A percentile compares a stretch with the other conserved stretches of the same genome.
Conservation (phyloP, 768 basidiomycete species). For the Saitozyma podzolica region DNA sequence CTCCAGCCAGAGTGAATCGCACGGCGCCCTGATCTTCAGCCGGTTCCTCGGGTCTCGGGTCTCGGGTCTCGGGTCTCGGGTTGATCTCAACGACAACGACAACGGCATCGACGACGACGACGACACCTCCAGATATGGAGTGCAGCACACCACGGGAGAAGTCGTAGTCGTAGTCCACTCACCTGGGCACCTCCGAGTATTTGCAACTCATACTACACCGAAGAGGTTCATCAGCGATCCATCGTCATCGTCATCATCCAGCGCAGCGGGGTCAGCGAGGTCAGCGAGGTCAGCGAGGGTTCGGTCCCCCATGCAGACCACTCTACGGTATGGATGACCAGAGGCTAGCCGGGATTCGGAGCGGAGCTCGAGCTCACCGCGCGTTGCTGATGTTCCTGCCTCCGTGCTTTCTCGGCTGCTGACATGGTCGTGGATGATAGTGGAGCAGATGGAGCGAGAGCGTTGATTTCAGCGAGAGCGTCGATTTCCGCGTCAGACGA, state of each 20-base stretch:
- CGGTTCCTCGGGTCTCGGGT: no score
- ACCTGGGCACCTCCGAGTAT: no score
- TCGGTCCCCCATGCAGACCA: slow-evolving; percentile 28
- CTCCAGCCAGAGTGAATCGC: slow-evolving; percentile 47
- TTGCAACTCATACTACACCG: no score
- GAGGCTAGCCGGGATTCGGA: background rate
- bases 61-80: no score
- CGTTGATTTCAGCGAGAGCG: no score
- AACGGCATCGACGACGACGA: background rate
- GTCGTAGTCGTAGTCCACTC: no score
- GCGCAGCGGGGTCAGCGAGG: no score
- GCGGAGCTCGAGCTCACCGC: slow-evolving; percentile 23
- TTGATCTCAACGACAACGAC: background rate
- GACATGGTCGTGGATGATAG: background rate
- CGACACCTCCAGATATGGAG: background rate
- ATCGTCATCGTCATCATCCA: no score
- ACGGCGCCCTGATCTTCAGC: slow-evolving; percentile 31
- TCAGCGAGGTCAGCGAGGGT: no score
- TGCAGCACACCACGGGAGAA: background rate
- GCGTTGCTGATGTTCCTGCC: slow-evolving; percentile 45
- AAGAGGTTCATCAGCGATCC: no score
- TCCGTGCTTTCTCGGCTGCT: slow-evolving; percentile 13
- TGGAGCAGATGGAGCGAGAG: no score
- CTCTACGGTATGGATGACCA: slow-evolving; percentile 36
- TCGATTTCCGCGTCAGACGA: no score